These are phyloP conservation scores for Colletotrichum falcatum DNA, from an alignment of 2,329 filamentous ascomycete species.

Conservation along the genomic window DNA sequence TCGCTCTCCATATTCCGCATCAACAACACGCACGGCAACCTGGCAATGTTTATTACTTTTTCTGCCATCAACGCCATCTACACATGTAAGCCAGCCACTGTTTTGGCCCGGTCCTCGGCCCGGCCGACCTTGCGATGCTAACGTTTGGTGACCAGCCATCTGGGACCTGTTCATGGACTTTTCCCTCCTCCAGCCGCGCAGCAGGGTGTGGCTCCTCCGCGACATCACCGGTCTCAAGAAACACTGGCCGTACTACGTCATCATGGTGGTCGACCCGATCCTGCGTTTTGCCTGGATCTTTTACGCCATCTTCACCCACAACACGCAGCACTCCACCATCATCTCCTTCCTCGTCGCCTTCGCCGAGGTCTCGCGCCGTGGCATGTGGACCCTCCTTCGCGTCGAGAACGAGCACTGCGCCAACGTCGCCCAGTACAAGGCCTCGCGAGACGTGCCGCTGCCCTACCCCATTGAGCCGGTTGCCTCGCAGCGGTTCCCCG, in stretches of 20 bases:
- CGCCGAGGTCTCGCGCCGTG: conserved; percentile 84
- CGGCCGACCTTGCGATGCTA: not conserved
- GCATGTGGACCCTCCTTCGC: conserved; percentile 91
- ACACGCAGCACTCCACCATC: conserved; percentile 85
- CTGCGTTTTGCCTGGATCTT: conserved; percentile 95
- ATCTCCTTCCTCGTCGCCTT: conserved; percentile 84
- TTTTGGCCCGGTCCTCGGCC: not conserved
- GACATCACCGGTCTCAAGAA: conserved; percentile 83
- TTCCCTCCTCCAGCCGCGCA: conserved; percentile 84
- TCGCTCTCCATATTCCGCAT: conserved; percentile 88
- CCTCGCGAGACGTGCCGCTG: conserved; percentile 86
- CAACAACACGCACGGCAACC: conserved; percentile 63
- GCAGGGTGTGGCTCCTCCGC: conserved; percentile 76
- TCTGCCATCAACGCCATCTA: conserved; percentile 87
- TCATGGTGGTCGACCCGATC: conserved; percentile 86
- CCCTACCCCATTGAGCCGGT: conserved; percentile 76
- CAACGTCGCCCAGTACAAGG: conserved; percentile 91
- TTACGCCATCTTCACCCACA: conserved; percentile 84
- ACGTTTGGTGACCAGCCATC: conserved; percentile 61
- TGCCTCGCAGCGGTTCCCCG: conserved; percentile 50
- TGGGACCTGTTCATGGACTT: conserved; percentile 99
- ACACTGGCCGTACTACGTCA: conserved; percentile 85
- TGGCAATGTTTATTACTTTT: conserved; percentile 83
- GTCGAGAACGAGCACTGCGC: conserved; percentile 98
- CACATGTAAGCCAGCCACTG: conserved; percentile 67